Base-by-base conservation (phyloP, 2,329 filamentous ascomycete genomes). In the Cladorrhinum sp. region DNA sequence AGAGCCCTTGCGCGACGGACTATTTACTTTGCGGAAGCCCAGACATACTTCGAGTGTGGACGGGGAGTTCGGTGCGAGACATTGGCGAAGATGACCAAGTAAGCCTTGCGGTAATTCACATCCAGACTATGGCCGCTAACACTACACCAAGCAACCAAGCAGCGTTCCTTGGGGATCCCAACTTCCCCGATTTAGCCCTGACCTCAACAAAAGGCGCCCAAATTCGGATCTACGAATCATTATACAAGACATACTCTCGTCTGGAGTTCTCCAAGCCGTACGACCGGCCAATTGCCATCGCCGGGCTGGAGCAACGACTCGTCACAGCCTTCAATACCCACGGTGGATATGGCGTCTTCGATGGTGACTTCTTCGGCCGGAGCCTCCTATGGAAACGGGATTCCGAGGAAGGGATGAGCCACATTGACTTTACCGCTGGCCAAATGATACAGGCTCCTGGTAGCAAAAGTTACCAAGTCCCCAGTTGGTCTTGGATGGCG, bases 31-130 rank as follows among this genome's bases (percentile, higher is more conserved):
- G 72, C 73, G 0, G 55, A 70, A 0, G 64, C 60, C 2, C 73
- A 77, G 58, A 71, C 73, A 1, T 77, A 76, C 33, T 79, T 70
- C 68, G 76, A 77, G 39, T 78, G 76, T 36, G 73, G 75, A 0
- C 49, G 65, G 0, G 73, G 73, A 0, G 67, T 77, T 0, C 61
- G 70, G 1, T 77, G 73, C 46, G 75, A 77, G 42, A 74, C 72
- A 0, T 23, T 76, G 46, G 67, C 65, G 0, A 67, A 60, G 12
- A 70, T 74, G 58, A 62, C 62, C 24, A 76, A 74, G 75, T 76
- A 58, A 65, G 73, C 55, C 18, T 20, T 8, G 7, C n/a, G 2
- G 3, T 20, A 28, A 3, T 46, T 18, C 18, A 14, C 4, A n/a
- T n/a, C 21, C 9, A 12, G 20, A 36, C 7, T 20, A 39, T 36